phyloP scores from a whole-genome alignment of 2,329 filamentous ascomycete species.

The Lasiodiplodia hormozganensis region DNA sequence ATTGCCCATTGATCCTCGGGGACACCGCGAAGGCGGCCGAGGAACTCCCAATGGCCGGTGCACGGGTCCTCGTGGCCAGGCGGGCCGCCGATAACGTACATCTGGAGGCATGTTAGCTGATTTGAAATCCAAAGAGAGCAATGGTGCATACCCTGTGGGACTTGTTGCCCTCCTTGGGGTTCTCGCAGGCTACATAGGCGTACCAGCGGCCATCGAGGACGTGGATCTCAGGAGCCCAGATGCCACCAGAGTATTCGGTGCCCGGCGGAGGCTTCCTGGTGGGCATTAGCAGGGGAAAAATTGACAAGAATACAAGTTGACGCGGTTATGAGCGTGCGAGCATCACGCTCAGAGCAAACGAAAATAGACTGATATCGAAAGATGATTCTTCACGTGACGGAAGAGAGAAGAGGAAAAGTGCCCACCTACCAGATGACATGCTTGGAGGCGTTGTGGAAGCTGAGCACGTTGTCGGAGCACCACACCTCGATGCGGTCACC shows the following conservation, averaged over 20 bases:
- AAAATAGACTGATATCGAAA: background rate
- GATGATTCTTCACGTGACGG: constrained; percentile 5
- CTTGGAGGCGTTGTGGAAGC: constrained; percentile 48
- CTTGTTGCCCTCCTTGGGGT: constrained; percentile 52
- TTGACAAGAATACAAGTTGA: background rate
- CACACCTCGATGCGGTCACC: constrained; percentile 54
- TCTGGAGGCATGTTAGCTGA: constrained; percentile 31
- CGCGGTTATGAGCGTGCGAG: background rate
- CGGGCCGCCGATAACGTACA: constrained; percentile 55
- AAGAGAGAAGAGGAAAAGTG: background rate
- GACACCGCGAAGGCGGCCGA: constrained; percentile 50
- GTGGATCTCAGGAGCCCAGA: constrained; percentile 66
- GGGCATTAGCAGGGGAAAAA: constrained; percentile 16
- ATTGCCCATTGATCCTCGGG: constrained; percentile 55
- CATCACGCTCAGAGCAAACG: background rate
- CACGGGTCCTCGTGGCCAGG: constrained; percentile 36
- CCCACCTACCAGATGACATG: constrained; percentile 47
- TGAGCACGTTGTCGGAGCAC: constrained; percentile 48
- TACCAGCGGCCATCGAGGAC: constrained; percentile 60
- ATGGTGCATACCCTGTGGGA: constrained; percentile 42
- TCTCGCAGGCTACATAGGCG: constrained; percentile 57
- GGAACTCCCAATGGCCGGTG: constrained; percentile 48
- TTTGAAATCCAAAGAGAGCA: background rate
- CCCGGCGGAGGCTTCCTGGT: constrained; percentile 51
- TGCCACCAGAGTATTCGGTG: constrained; percentile 51